Conservation (phyloP, 768 basidiomycete species). For the Leucosporidium yakuticum region DNA sequence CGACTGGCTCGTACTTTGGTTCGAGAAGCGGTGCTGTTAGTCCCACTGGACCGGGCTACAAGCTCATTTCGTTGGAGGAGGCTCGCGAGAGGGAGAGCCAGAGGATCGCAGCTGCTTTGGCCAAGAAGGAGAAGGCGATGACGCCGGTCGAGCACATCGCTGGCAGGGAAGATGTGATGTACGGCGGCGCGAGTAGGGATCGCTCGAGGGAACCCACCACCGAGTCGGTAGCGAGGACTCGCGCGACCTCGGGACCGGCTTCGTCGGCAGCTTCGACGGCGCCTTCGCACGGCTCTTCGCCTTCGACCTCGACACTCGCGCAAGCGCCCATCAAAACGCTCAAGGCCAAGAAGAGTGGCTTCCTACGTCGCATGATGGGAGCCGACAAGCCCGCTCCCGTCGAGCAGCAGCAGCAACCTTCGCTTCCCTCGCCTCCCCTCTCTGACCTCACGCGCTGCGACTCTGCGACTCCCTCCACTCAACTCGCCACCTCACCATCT, state of each 20-base stretch:
- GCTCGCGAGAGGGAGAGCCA: conserved; percentile 15
- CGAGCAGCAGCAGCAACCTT: not conserved
- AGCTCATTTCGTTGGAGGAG: conserved; percentile 33
- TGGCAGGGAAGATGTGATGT: not conserved
- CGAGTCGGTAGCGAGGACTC: conserved; percentile 9
- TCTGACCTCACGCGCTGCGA: not conserved
- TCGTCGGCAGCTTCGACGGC: not conserved
- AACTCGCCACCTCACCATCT: not conserved
- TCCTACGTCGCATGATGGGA: conserved; percentile 33
- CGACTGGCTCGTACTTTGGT: no score
- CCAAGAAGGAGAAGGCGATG: conserved; percentile 4
- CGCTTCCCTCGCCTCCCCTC: conserved; percentile 2
- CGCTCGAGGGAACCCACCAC: conserved; percentile 5
- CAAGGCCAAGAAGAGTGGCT: conserved; percentile 31
- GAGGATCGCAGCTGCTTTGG: conserved; percentile 1
- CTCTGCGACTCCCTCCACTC: conserved; percentile 4
- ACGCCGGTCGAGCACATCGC: conserved; percentile 8
- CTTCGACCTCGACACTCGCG: not conserved
- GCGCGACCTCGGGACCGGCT: conserved; percentile 6
- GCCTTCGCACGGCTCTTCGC: conserved; percentile 1
- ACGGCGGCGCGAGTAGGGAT: not conserved
- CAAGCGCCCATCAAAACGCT: conserved; percentile 2
- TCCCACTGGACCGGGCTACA: conserved; percentile 9
- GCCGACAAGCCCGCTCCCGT: conserved; percentile 9
- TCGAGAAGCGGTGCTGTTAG: no score